Evolutionary conservation across 179 eudicot genomes (phyloP), one percentile per base, ranked within the genome.

Genomic region (Kewa caespitosa): DNA sequence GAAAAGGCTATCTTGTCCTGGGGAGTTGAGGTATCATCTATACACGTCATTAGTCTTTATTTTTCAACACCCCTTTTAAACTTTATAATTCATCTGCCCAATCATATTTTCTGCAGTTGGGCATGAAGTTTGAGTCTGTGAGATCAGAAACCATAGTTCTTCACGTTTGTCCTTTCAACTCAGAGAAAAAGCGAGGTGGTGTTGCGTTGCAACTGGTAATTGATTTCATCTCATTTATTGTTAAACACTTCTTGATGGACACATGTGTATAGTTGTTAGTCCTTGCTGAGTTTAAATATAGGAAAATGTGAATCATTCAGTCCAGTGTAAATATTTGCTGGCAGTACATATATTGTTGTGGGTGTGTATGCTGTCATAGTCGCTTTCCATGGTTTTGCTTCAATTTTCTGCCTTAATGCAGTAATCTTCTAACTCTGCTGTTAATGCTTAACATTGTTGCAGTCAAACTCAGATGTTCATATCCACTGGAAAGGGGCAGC

Each of bases 401-500:
- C 61, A 46, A 14, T 38, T 13, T 67, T 15, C 10, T 23, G 22
- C 20, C 2, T 38, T 13, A 5, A 3, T 65, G 55, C 66, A 8
- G 66, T 34, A 18, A 6, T 75, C 18, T 55, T 68, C 60, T 65
- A 43, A 64, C 52, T 67, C 38, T 39, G 55, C 55, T 41, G 1
- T 33, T 67, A 15, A 50, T 38, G 66, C 68, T 69, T 30, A 13
- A 73, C 39, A 20, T 41, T 59, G 46, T 59, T 48, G 75, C 90
- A 94, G 97, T 46, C 87, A 60, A 86, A 87, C 69, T 89, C 97
- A 48, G 83, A 90, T 83, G 93, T 91, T 72, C 87, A 80, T 76
- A 76, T 90, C 54, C 97, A 94, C 73, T 94, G 97, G 98, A 94
- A 94, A 74, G 98, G 98, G 82, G 98, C 97, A 39, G 98, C 98